Percentiles rank a stretch among this genome's conserved stretches.
These are phyloP conservation scores for Berberis vulgaris DNA, from an alignment of 164 flowering plant genomes.

Conservation along the genomic window DNA sequence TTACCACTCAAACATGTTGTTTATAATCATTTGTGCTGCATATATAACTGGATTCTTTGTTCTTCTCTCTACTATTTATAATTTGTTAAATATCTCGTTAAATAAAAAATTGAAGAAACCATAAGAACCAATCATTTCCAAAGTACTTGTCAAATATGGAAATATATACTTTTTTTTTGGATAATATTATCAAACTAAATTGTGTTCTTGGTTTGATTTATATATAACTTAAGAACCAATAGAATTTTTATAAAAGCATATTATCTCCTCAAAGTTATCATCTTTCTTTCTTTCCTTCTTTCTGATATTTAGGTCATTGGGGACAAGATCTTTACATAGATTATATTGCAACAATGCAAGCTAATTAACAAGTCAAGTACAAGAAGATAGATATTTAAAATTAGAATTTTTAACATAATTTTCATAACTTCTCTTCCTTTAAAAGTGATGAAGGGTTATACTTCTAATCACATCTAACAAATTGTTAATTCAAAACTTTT, in stretches of 20 bases:
- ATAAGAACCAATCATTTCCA: conserved; percentile 7
- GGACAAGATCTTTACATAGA: conserved; percentile 13
- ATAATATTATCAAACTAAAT: conserved; percentile 7
- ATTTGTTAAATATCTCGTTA: neutral
- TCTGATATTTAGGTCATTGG: neutral
- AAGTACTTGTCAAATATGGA: conserved; percentile 5
- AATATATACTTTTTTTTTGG: conserved; percentile 1
- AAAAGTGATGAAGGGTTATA: conserved; percentile 6
- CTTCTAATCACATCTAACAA: neutral
- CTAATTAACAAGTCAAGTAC: conserved; percentile 11
- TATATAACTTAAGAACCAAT: conserved; percentile 6
- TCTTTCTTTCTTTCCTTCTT: conserved; percentile 1
- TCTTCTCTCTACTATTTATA: neutral
- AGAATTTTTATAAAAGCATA: conserved; percentile 3
- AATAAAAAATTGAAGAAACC: conserved; percentile 7
- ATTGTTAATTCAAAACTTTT: conserved; percentile 4
- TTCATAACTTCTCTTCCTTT: neutral
- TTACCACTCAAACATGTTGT: conserved; percentile 1
- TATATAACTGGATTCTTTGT: conserved; percentile 1
- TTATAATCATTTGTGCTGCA: conserved; percentile 10
- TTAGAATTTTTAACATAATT: conserved; percentile 4
- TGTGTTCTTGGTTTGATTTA: neutral
- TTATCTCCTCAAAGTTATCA: conserved; percentile 4
- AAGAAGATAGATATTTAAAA: conserved; percentile 7
- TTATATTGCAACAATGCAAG: conserved; percentile 9